Evolutionary conservation across 2,329 filamentous ascomycete species (phyloP).

Genomic region (Fusarium lyarnte): DNA sequence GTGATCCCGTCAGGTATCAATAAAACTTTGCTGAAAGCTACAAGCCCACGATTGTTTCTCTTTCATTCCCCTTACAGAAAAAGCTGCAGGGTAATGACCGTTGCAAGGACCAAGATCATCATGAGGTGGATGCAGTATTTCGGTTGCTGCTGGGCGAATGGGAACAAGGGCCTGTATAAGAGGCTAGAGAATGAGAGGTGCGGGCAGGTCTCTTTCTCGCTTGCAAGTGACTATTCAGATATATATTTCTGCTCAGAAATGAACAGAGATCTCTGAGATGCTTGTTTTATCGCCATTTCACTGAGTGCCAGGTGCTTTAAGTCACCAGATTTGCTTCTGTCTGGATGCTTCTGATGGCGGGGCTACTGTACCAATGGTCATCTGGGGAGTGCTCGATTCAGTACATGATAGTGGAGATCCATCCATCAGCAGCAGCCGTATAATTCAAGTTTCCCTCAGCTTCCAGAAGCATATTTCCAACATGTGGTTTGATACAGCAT

Average conservation of each 20-base stretch:
- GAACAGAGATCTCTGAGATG: neutral
- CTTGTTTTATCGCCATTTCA: neutral
- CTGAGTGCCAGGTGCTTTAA: neutral
- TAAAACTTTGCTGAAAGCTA: neutral
- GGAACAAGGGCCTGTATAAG: conserved; percentile 13
- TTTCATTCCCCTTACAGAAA: neutral
- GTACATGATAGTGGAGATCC: conserved; percentile 9
- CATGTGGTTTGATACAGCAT: neutral
- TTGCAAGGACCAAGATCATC: conserved; percentile 23
- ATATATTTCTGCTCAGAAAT: neutral
- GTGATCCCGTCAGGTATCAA: conserved; percentile 21
- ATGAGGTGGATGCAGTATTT: conserved; percentile 12
- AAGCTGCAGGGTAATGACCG: conserved; percentile 6
- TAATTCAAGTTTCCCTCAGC: neutral
- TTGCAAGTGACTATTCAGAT: neutral
- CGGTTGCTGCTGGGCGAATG: conserved; percentile 5
- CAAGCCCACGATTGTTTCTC: neutral
- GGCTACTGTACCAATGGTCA: conserved; percentile 18
- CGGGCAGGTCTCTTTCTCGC: neutral
- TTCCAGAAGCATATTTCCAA: neutral
- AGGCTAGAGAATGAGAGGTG: neutral
- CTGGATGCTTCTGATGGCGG: conserved; percentile 5
- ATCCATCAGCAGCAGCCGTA: neutral
- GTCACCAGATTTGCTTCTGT: conserved; percentile 5
- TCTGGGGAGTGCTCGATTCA: conserved; percentile 2